phyloP scores from a whole-genome alignment of 441 rosid genomes.

The Pelargonium australe region DNA sequence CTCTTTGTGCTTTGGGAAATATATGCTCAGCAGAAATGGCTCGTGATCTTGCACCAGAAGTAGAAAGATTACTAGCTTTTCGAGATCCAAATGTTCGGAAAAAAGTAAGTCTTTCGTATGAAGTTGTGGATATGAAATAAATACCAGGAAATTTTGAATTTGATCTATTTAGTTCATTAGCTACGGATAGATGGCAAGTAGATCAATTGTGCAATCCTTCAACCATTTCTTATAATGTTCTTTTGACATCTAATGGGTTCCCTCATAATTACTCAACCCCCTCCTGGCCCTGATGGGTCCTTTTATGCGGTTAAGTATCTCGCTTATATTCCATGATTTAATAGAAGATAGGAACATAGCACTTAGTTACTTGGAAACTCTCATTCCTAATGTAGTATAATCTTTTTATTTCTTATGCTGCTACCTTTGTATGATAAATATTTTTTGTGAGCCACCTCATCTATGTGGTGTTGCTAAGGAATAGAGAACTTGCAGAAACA shows the following conservation, averaged over 20 bases:
- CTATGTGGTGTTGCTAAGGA: neutral
- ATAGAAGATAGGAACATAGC: constrained; percentile 2
- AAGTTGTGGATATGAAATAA: neutral
- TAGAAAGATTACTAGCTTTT: constrained; percentile 90
- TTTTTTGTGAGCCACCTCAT: neutral
- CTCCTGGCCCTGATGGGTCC: neutral
- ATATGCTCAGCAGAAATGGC: constrained; percentile 99
- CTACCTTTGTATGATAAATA: neutral
- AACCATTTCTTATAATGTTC: neutral
- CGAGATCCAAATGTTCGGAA: constrained; percentile 98
- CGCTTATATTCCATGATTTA: neutral
- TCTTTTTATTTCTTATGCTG: neutral
- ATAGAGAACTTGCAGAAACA: neutral
- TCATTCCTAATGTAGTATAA: neutral
- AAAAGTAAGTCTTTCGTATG: constrained; percentile 47
- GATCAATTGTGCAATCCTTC: neutral
- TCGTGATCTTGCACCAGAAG: constrained; percentile 99
- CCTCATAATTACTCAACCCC: constrained; percentile 4
- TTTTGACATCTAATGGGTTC: neutral
- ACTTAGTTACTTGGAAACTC: neutral
- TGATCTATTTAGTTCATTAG: neutral
- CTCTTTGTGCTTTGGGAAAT: constrained; percentile 98
- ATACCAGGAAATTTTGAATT: neutral
- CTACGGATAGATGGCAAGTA: neutral
- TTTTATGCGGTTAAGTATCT: neutral